Base-by-base conservation (phyloP, 2,329 filamentous ascomycete genomes). In the Penicillium carneum region DNA sequence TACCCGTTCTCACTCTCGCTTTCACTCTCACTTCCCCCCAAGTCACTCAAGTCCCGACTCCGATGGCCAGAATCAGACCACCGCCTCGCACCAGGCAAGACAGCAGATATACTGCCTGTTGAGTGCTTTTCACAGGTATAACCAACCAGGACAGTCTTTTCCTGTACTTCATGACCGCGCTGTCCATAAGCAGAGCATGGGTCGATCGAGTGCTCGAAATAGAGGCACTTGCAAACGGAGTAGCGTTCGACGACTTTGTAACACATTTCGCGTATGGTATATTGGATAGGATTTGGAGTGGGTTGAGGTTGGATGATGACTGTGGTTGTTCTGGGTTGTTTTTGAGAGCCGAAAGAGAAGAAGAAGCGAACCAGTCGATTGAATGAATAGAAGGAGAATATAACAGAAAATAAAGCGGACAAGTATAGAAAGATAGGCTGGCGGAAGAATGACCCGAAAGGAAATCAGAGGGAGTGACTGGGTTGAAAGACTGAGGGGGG, bases 191-290 rank as follows among this genome's bases (percentile, higher is more conserved):
- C 83, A 50, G 87, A 83, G 75, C 93, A 97, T 63, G 90, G 90
- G 73, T 97, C 93, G 70, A 97, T 84, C 49, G 91, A 88, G 76
- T 97, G 93, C 73, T 89, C 85, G 82, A 94, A 92, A 83, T 97
- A 96, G 70, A 94, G 84, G 80, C 93, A 97, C 66, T 88, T 86
- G 84, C 93, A 97, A 58, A 90, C 91, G 57, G 92, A 88, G 82
- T 93, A 97, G 61, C 91, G 85, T 78, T 97, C 93, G 71, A 94
- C 83, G 64, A 97, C 80, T 80, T 93, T 91, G 74, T 92, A 93
- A 74, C 93, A 97, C 93, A 97, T 96, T 63, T 67, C 31, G 14
- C 31, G 34, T 49, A 29, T 29, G 42, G 20, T 12, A 41, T 23
- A 26, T 23, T 14, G 11, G 18, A n/a, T 5, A n/a, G 7, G 7